A percentile compares a stretch with the other conserved stretches of the same genome.
Evolutionary conservation across 1,284 basidiomycete genomes (phyloP).

Genomic region (Xanthoconium separans): DNA sequence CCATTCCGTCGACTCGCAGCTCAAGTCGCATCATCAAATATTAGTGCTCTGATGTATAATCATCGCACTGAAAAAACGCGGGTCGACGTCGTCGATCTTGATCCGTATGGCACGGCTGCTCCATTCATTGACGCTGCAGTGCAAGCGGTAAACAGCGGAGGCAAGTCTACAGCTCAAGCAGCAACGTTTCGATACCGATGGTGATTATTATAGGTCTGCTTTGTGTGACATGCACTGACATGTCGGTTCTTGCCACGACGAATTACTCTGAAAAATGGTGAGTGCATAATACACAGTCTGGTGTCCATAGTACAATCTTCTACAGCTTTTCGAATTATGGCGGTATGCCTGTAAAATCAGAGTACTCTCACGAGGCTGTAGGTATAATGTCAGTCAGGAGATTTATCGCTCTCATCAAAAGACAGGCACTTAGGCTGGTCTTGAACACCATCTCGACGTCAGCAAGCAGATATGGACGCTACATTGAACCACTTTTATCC

Average conservation of each 20-base stretch:
- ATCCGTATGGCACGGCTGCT: slow-evolving; percentile 96
- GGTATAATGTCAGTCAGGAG: slow-evolving; percentile 26
- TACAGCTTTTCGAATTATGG: slow-evolving; percentile 92
- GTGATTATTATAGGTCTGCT: slow-evolving; percentile 58
- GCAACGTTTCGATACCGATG: slow-evolving; percentile 3
- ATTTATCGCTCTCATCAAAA: slow-evolving; percentile 2
- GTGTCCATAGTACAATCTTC: background rate
- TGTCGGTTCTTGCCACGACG: slow-evolving; percentile 89
- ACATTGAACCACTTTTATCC: slow-evolving; percentile 88
- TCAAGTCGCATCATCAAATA: background rate
- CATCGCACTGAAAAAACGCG: slow-evolving; percentile 74
- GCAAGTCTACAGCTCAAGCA: slow-evolving; percentile 38
- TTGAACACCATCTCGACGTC: slow-evolving; percentile 83
- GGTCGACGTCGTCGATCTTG: slow-evolving; percentile 94
- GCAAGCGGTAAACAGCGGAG: slow-evolving; percentile 87
- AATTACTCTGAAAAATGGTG: slow-evolving; percentile 98
- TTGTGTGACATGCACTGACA: slow-evolving; percentile 96
- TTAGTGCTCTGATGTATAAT: slow-evolving; percentile 86
- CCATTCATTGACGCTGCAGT: slow-evolving; percentile 98
- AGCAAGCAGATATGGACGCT: slow-evolving; percentile 90
- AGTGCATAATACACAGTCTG: slow-evolving; percentile 11
- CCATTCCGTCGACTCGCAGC: background rate
- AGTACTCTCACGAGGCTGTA: slow-evolving; percentile 93
- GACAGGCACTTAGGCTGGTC: slow-evolving; percentile 84
- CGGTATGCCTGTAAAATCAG: slow-evolving; percentile 87